These are phyloP conservation scores for Rhodomyrtus tomentosa DNA, from an alignment of 345 rosid species.

Conservation along the genomic window DNA sequence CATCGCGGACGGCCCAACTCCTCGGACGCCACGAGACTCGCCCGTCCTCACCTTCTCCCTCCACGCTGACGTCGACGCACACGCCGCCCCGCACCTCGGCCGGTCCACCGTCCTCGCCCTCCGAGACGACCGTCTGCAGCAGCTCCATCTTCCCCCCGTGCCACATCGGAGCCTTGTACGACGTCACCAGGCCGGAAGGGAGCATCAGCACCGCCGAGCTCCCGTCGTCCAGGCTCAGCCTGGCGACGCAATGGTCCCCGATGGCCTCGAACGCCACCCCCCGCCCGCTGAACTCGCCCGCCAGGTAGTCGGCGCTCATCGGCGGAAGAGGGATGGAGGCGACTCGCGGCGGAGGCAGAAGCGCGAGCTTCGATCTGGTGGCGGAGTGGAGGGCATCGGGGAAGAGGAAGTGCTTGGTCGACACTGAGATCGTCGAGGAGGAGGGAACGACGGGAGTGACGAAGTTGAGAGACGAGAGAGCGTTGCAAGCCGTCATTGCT, in stretches of 20 bases:
- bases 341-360: constrained; percentile 20
- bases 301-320: constrained; percentile 48
- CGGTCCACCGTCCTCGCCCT: constrained; percentile 39
- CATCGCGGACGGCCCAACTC: constrained; percentile 39
- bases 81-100: constrained; percentile 64
- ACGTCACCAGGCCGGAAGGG: constrained; percentile 60
- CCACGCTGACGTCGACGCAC: constrained; percentile 33
- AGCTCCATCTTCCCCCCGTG: constrained; percentile 64
- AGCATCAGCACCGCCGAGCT: constrained; percentile 59
- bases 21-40: constrained; percentile 29
- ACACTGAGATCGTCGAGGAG: background rate
- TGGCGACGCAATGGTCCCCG: constrained; percentile 58
- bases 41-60: constrained; percentile 13
- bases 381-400: constrained; percentile 1
- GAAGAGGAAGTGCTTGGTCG: constrained; percentile 2
- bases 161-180: constrained; percentile 76
- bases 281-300: constrained; percentile 60
- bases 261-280: constrained; percentile 65
- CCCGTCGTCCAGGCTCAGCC: constrained; percentile 49
- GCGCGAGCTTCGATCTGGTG: constrained; percentile 11
- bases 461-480: constrained; percentile 22
- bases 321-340: constrained; percentile 51
- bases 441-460: background rate
- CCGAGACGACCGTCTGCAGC: constrained; percentile 60
- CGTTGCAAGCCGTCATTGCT: constrained; percentile 23